Evolutionary conservation across 1,284 basidiomycete genomes (phyloP), one percentile per base, ranked within the genome.

Genomic region (Irpex lacteus): DNA sequence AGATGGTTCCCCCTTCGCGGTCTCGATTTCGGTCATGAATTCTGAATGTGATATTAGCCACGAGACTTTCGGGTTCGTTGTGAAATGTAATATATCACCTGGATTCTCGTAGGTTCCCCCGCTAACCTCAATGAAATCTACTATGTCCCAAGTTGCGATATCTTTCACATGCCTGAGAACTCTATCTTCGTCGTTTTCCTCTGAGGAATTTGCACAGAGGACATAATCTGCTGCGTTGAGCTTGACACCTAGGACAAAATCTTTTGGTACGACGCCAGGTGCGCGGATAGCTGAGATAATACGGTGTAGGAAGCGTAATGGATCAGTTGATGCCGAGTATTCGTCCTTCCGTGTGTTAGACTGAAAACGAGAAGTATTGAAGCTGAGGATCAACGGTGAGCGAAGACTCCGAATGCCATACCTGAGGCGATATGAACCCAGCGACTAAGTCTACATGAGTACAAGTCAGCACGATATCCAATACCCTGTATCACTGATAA

Each of bases 191-290:
- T 73, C 70, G 75, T 40, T 78, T 15, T 15, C 40, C 78, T 18
- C 67, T 72, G 21, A 78, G 3, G 26, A 26, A 4, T 4, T 26
- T 66, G 8, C 81, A 81, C 3, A 82, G 80, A 60, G 77, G 0
- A 89, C 80, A 69, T 95, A 98, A 74, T 98, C 96, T 0, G 88
- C 89, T 26, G 91, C 89, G 73, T 95, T 98, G 59, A 98, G 77
- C 73, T 98, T 98, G 73, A 98, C 79, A 0, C 93, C 92, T 19
- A 98, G 70, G 11, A 91, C 77, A 72, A 98, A 98, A 18, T 81
- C 73, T 3, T 73, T 68, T 0, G 88, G 83, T 3, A 88, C 85
- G 1, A 78, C 75, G 11, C 66, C 68, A 0, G 68, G 61, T 2
- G 78, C 74, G 32, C 92, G 86, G 57, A 96, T 90, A 0, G 78